Percentiles rank a stretch among this genome's conserved stretches.
Evolutionary conservation across 768 basidiomycete species (phyloP).

Genomic region (Hygrophoropsis aurantiaca): DNA sequence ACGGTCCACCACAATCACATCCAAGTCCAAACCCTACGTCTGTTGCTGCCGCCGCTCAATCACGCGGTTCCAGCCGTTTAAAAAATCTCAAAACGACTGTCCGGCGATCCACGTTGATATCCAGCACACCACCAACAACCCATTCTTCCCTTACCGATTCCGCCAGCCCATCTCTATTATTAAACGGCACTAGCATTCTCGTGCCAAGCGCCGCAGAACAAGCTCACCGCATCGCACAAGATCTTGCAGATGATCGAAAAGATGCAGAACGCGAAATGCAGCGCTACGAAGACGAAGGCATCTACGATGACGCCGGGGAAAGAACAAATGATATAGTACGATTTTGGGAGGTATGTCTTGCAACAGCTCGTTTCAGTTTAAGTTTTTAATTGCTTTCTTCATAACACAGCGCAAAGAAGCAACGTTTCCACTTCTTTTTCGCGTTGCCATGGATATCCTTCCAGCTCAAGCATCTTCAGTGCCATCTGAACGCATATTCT

Average conservation of each 20-base stretch:
- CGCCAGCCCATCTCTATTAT: not conserved
- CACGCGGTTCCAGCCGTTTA: not conserved
- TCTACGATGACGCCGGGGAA: not conserved
- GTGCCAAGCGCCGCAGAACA: not conserved
- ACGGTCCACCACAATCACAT: conserved; percentile 18
- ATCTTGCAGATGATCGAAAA: not conserved
- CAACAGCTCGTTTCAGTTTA: too few relatives aligned
- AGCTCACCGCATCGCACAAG: accelerated
- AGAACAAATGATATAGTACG: not conserved
- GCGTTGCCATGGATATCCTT: conserved; percentile 15
- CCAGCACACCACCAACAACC: not conserved
- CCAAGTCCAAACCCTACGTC: conserved; percentile 6
- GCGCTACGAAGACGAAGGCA: not conserved
- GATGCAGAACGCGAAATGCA: not conserved
- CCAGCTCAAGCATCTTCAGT: conserved; percentile 21
- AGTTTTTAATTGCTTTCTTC: not conserved
- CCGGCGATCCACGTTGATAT: not conserved
- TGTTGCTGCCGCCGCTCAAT: not conserved
- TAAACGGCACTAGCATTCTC: not conserved
- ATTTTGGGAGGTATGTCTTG: conserved; percentile 6
- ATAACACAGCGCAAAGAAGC: not conserved
- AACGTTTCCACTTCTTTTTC: not conserved
- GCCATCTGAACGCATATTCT: conserved; percentile 19
- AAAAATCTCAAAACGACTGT: not conserved
- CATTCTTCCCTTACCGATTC: not conserved